phyloP scores from a whole-genome alignment of 2,329 filamentous ascomycete genomes.

The Teratosphaeria destructans region DNA sequence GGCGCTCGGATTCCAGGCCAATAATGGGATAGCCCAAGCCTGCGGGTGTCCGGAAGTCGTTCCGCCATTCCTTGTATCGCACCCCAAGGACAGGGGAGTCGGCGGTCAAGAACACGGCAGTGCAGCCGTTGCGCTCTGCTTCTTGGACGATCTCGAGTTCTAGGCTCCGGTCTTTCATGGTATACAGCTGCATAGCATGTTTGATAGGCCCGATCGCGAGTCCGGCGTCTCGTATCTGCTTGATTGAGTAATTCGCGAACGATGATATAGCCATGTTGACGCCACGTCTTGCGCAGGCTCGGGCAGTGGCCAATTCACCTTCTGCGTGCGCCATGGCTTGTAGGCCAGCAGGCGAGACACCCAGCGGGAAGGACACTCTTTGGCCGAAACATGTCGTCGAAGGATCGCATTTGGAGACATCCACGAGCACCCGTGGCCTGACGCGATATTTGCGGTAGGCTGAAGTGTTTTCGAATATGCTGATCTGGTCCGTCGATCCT shows the following conservation, averaged over 20 bases:
- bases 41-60: constrained; percentile 34
- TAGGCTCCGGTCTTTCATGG: constrained; percentile 41
- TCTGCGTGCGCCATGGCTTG: constrained; percentile 42
- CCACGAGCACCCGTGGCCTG: constrained; percentile 25
- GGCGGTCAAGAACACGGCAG: constrained; percentile 45
- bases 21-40: constrained; percentile 21
- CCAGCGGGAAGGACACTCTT: constrained; percentile 38
- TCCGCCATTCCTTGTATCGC: constrained; percentile 44
- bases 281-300: constrained; percentile 34
- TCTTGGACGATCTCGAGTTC: constrained; percentile 29
- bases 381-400: constrained; percentile 36
- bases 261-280: constrained; percentile 41
- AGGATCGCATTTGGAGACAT: constrained; percentile 29
- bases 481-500: constrained; percentile 45
- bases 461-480: constrained; percentile 42
- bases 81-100: constrained; percentile 45
- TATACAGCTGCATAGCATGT: constrained; percentile 46
- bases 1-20: constrained; percentile 14
- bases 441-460: constrained; percentile 38
- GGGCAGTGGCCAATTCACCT: constrained; percentile 40
- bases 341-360: constrained; percentile 42
- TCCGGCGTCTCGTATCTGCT: constrained; percentile 33
- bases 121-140: constrained; percentile 34
- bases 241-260: constrained; percentile 36
- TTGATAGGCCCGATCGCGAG: constrained; percentile 29